Base-by-base conservation (phyloP, 495 filamentous ascomycete species). In the Rhizodiscina lignyota region DNA sequence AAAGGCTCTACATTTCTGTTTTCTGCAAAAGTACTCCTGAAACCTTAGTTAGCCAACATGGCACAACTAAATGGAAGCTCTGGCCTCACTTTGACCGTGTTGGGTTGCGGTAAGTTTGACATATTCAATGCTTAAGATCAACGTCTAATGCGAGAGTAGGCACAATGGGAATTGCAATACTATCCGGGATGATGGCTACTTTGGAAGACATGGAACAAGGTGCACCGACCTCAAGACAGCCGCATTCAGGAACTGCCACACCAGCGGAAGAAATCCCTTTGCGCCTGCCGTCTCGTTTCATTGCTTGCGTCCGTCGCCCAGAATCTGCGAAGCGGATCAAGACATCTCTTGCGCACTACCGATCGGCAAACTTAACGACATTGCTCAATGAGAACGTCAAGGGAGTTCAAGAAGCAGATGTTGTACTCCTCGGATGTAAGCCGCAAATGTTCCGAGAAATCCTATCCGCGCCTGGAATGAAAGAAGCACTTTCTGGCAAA, bases 91-190 rank as follows among this genome's bases (percentile, higher is more conserved):
- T 61, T 84, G 51, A 68, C 78, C 21, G 66, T 83, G 35, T 57
- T 84, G 18, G 79, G 79, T 43, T 81, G 75, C 54, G 79, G 77
- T 79, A 64, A 45, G 62, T 62, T 40, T 19, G 27, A 19, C 24
- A 17, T 5, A 19, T 31, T 18, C 37, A 16, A 24, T 16, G 2
- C 40, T 18, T 17, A 15, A n/a, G n/a, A n/a, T n/a, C n/a, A n/a
- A n/a, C n/a, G n/a, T n/a, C n/a, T n/a, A n/a, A n/a, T n/a, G n/a
- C n/a, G n/a, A n/a, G n/a, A 11, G 19, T 18, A 61, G 81, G 83
- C 35, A 87, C 80, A 16, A 75, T 91, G 68, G 83, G 83, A 31
- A 77, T 81, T 30, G 79, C 83, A 23, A 84, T 91, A 44, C 68
- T 89, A 32, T 79, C 74, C 4, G 83, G 83, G 31, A 81, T 91